These are phyloP conservation scores for Magnolia sinica DNA, from an alignment of 164 flowering plant species.

Conservation along the genomic window DNA sequence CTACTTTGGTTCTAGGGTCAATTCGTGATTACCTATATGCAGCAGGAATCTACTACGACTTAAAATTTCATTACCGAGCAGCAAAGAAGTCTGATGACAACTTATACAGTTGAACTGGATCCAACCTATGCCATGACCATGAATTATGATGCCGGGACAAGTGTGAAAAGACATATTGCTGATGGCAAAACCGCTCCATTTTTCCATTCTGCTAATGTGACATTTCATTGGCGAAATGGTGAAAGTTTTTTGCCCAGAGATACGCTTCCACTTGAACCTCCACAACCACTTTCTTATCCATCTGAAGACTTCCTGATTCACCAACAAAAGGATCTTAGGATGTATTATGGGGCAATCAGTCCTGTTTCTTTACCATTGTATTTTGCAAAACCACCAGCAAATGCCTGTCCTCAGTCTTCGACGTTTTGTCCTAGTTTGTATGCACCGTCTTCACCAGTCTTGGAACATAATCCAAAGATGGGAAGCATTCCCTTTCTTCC, in stretches of 20 bases:
- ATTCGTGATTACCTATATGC: too few species aligned
- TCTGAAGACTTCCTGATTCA: neutral
- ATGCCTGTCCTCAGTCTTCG: slow-evolving; percentile 4
- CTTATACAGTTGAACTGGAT: neutral
- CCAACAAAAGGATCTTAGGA: slow-evolving; percentile 1
- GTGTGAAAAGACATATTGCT: neutral
- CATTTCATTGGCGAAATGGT: slow-evolving; percentile 10
- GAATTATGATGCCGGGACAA: neutral
- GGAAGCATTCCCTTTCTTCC: slow-evolving; percentile 15
- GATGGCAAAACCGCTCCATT: neutral
- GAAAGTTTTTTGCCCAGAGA: neutral
- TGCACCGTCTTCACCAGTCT: slow-evolving; percentile 1
- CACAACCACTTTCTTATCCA: neutral
- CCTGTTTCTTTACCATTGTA: slow-evolving; percentile 1
- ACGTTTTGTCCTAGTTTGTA: slow-evolving; percentile 17
- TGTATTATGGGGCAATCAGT: neutral
- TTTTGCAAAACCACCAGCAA: neutral
- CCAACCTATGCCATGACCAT: neutral
- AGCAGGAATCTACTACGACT: too few species aligned
- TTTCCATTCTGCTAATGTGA: slow-evolving; percentile 2
- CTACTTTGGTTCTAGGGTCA: too few species aligned
- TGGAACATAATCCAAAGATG: neutral
- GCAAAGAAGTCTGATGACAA: neutral
- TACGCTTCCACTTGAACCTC: neutral
- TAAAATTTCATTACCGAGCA: neutral